Evolutionary conservation across 2,329 filamentous ascomycete species (phyloP).

Genomic region (Talaromyces sp.): DNA sequence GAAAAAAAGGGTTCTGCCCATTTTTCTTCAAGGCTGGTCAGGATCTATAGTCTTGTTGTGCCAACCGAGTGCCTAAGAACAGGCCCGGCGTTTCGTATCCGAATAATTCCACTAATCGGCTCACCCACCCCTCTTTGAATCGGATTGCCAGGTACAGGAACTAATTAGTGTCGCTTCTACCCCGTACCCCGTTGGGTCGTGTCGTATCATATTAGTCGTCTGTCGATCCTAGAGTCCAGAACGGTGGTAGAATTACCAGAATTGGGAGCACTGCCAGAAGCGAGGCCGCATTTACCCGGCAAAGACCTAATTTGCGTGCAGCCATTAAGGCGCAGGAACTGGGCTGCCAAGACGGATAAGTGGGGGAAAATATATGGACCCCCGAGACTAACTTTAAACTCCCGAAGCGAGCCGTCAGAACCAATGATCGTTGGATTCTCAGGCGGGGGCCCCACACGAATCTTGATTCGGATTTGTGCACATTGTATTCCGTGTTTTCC

Average conservation of each 20-base stretch:
- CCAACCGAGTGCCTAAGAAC: not conserved
- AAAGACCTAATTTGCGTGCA: not conserved
- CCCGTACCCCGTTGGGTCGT: not conserved
- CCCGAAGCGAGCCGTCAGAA: not conserved
- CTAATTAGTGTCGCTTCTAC: not conserved
- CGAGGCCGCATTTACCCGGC: not conserved
- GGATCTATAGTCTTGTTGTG: not conserved
- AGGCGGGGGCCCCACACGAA: not conserved
- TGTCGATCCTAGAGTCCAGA: not conserved
- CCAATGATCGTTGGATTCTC: not conserved
- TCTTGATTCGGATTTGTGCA: not conserved
- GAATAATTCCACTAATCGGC: not conserved
- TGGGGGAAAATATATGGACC: not conserved
- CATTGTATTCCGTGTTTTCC: not conserved
- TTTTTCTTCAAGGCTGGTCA: not conserved
- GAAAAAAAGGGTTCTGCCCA: not conserved
- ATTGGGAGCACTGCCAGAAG: too few species aligned
- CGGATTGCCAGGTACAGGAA: not conserved
- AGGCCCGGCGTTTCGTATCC: not conserved
- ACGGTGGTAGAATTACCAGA: too few species aligned
- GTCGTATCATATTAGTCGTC: not conserved
- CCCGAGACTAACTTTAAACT: not conserved
- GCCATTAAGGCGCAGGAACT: not conserved
- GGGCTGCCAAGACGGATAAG: not conserved
- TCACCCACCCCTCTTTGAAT: not conserved